Base-by-base conservation (phyloP, 2,329 filamentous ascomycete species). In the Fonsecaea monophora region DNA sequence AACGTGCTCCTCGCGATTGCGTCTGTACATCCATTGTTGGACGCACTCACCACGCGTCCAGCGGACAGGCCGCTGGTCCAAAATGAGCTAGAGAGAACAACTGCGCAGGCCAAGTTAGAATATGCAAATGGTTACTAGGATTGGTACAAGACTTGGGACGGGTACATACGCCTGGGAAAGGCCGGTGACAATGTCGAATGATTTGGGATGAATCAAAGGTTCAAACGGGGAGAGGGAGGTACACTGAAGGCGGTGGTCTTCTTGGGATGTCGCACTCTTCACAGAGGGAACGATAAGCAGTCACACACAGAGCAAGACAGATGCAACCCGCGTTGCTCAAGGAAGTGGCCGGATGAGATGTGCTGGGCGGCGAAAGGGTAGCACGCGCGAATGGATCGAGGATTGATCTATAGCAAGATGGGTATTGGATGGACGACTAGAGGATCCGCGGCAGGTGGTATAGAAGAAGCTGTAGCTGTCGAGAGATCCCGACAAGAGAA, bases 11-110 rank as follows among this genome's bases (percentile, higher is more conserved):
- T 69, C 72, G 54, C 57, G 69, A 59, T 66, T 71, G 70, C 62
- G 65, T 72, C 66, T 69, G 71, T 67, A 70, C 72, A 70, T 74
- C 72, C 72, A 74, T 74, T 68, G 69, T 72, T 68, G 60, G 70
- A 72, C 69, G 63, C 67, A 64, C 62, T 60, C 62, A 67, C 56
- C 53, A 48, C 54, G 60, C 63, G 66, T 54, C 70, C 71, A 73
- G 69, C 72, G 67, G 61, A 66, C 55, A 60, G 63, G 64, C 61
- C 59, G 70, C 70, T 70, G 70, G 70, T 69, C 62, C 65, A 64
- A 68, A 70, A 68, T 71, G 58, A 42, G 34, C 42, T 61, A 45
- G 30, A 61, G 64, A 53, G 45, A 25, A 53, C 50, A 60, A 63
- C 67, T 67, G 62, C 21, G n/a, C 8, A 35, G n/a, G 57, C 48